These are phyloP conservation scores for Naganishia friedmannii DNA, from an alignment of 768 basidiomycete species.

Conservation along the genomic window DNA sequence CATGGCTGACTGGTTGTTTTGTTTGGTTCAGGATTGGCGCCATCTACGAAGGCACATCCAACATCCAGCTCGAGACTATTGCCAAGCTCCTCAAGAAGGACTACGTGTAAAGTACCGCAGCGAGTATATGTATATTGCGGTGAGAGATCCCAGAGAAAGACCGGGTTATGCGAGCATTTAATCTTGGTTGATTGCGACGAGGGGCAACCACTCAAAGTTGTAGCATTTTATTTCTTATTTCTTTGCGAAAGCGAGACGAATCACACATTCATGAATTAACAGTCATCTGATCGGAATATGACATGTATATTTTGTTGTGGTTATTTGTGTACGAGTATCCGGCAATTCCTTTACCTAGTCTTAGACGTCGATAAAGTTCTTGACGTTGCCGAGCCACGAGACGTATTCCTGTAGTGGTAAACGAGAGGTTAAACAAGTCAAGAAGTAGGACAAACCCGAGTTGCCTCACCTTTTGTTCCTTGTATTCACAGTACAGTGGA, in stretches of 20 bases:
- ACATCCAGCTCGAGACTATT: conserved; percentile 95
- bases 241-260: background rate
- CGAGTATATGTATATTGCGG: too few relatives aligned
- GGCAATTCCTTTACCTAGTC: too few relatives aligned
- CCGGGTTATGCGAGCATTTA: too few relatives aligned
- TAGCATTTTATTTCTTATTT: too few relatives aligned
- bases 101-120: conserved; percentile 25
- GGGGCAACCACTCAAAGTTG: background rate
- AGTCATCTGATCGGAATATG: background rate
- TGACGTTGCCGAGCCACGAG: conserved; percentile 77
- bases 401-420: conserved; percentile 73
- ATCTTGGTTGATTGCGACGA: background rate
- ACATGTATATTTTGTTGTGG: background rate
- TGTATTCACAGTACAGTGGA: conserved; percentile 79
- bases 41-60: conserved; percentile 70
- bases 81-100: conserved; percentile 66
- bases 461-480: conserved; percentile 80
- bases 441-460: background rate
- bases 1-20: background rate
- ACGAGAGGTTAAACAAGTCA: conserved; percentile 21
- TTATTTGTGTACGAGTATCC: background rate
- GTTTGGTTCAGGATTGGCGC: conserved; percentile 40
- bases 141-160: too few relatives aligned
- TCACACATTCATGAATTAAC: background rate
- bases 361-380: conserved; percentile 67